phyloP scores from a whole-genome alignment of 2,329 filamentous ascomycete genomes.

The Pseudopyricularia javanii region DNA sequence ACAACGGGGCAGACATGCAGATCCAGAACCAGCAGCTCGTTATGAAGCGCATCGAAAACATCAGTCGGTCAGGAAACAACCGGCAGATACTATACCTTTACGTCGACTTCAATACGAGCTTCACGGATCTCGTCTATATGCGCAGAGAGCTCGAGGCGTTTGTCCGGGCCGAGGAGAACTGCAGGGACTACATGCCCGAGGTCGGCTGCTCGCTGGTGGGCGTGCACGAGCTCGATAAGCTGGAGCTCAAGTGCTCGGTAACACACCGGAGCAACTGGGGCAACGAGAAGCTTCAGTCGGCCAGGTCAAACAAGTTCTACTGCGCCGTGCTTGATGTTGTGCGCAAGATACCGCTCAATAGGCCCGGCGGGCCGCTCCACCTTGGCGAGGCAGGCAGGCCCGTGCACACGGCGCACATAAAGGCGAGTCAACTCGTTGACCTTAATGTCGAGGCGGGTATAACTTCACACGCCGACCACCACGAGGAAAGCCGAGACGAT shows the following conservation, averaged over 20 bases:
- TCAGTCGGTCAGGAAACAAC: slow-evolving; percentile 53
- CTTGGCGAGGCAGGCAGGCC: background rate
- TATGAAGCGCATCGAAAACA: slow-evolving; percentile 58
- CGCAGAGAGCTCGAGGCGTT: slow-evolving; percentile 52
- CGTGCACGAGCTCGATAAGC: slow-evolving; percentile 26
- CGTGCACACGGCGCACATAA: slow-evolving; percentile 1
- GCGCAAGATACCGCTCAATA: slow-evolving; percentile 48
- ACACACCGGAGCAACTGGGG: slow-evolving; percentile 69
- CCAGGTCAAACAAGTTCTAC: slow-evolving; percentile 63
- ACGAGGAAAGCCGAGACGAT: background rate
- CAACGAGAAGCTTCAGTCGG: slow-evolving; percentile 56
- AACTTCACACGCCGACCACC: background rate
- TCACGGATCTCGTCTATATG: slow-evolving; percentile 55
- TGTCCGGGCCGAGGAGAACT: slow-evolving; percentile 47
- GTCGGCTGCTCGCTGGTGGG: slow-evolving; percentile 52
- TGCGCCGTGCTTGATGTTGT: slow-evolving; percentile 57
- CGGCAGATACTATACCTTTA: slow-evolving; percentile 54
- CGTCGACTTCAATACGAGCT: slow-evolving; percentile 57
- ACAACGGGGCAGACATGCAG: slow-evolving; percentile 16
- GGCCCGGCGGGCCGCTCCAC: background rate
- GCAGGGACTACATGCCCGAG: slow-evolving; percentile 49
- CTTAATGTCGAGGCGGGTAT: background rate
- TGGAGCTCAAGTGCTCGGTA: slow-evolving; percentile 35
- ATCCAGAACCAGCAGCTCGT: slow-evolving; percentile 53
- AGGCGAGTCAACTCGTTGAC: background rate